Base-by-base conservation (phyloP, 1,284 basidiomycete species). In the Mycena sp. region DNA sequence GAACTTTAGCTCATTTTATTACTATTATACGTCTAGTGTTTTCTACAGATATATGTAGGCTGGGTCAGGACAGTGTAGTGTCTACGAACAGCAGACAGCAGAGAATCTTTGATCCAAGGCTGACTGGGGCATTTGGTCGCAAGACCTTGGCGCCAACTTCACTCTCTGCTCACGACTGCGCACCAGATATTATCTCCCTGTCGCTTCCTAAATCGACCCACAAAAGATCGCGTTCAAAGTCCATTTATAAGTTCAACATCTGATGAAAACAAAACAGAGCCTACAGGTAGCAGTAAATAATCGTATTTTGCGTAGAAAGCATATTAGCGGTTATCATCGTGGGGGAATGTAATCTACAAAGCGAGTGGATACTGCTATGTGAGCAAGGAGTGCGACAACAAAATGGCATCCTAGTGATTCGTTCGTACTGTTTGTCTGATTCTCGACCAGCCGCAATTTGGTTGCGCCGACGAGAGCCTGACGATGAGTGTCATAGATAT, bases 261-360 rank as follows among this genome's bases (percentile, higher is more conserved):
- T 35, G 26, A 54, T n/a, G n/a, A n/a, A 53, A 30, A n/a, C 38
- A 53, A 54, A 55, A 32, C 40, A 54, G 7, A 30, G 52, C 35
- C 11, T 45, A 45, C 21, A 45, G 44, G 40, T 35, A 51, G 23
- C 17, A 21, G n/a, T n/a, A 32, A 21, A 10, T 51, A 54, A 37
- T 60, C 58, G 58, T 60, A 54, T 60, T 48, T 60, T 26, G 43
- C 21, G 37, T 23, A 46, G 58, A 60, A 51, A 45, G 29, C 14
- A 49, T 43, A 55, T 58, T 30, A 49, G 48, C 19, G n/a, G 28
- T 30, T 12, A 23, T 16, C n/a, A 4, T 23, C 5, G 37, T n/a
- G n/a, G 10, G 17, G 25, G 35, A n/a, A 9, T 2, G 23, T 51
- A 44, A 45, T 54, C 46, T 62, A 62, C 52, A 49, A 25, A 44